Evolutionary conservation across 2,329 filamentous ascomycete species (phyloP).

Genomic region (Penicillium sp.): DNA sequence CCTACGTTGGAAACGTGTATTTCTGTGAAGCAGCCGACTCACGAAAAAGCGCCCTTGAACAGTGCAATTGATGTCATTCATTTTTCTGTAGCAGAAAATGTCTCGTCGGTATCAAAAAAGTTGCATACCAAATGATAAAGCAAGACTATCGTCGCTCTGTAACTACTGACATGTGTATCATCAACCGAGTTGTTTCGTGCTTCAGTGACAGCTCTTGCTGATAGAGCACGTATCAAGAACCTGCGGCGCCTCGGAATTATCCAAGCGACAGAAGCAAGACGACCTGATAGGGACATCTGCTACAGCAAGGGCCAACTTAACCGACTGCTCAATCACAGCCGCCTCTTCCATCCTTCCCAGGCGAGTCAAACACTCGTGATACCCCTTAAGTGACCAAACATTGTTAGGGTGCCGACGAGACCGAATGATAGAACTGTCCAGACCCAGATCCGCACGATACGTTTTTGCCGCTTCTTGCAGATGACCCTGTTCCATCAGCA

Average conservation of each 20-base stretch:
- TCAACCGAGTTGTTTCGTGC: neutral
- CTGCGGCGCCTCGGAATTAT: conserved; percentile 7
- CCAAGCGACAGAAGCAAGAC: conserved; percentile 57
- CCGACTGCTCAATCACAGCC: conserved; percentile 44
- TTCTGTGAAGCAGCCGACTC: neutral
- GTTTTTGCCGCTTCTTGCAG: conserved; percentile 54
- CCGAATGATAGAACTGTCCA: conserved; percentile 58
- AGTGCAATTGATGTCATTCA: neutral
- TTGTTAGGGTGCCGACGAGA: conserved; percentile 68
- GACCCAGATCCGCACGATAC: conserved; percentile 62
- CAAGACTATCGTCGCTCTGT: neutral
- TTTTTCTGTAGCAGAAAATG: neutral
- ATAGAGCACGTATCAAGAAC: neutral
- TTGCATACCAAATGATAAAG: neutral
- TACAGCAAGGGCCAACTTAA: conserved; percentile 52
- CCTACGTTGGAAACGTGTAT: too few species aligned
- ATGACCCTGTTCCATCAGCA: conserved; percentile 64
- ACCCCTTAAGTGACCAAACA: conserved; percentile 71
- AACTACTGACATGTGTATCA: neutral
- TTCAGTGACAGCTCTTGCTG: neutral
- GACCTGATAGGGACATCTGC: conserved; percentile 59
- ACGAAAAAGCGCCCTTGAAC: neutral
- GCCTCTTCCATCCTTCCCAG: conserved; percentile 52
- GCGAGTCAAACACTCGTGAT: conserved; percentile 64
- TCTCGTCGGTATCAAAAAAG: neutral